Base-by-base conservation (phyloP, 2,329 filamentous ascomycete species). In the Gnomoniopsis sp. region DNA sequence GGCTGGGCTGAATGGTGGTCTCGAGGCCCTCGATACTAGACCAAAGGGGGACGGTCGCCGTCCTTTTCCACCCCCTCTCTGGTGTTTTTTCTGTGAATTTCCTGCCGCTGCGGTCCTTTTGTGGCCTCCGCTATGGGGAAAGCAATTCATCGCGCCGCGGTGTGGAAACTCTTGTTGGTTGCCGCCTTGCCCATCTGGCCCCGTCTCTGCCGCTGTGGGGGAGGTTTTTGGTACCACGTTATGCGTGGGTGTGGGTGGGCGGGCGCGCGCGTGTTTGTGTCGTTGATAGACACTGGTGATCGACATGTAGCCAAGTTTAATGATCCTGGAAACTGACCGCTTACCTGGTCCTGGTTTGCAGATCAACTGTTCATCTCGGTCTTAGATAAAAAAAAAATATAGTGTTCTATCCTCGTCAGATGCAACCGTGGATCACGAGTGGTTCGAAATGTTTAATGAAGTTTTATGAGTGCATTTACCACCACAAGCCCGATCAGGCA, bases 1-100 rank as follows among this genome's bases (percentile, higher is more conserved):
- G 44, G 46, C 14, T 26, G 46, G 34, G 34, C 14, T n/a, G 30
- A 10, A n/a, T 43, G 33, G 33, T 36, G 55, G 43, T 43, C 33
- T 49, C n/a, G 34, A 44, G 44, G 49, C 41, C 19, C 46, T 43
- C 23, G 30, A 47, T 51, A 41, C 59, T 58, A 61, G 55, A 34
- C 59, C 56, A 46, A 47, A 55, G 51, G 43, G 41, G 59, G 59
- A 59, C 48, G 52, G 59, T 61, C 59, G 52, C 56, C 36, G 41
- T 6, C 14, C n/a, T 2, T n/a, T n/a, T 17, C 17, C 34, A 8
- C 8, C 8, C 15, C n/a, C 15, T 3, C 17, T 44, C 10, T n/a
- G 8, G 43, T 15, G 30, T 41, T 48, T 22, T 30, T 19, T 23
- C 33, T 36, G 34, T 7, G 15, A n/a, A n/a, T 55, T 43, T 55